Conservation (phyloP, 345 rosid genomes). For the Lenwebbia sp. region DNA sequence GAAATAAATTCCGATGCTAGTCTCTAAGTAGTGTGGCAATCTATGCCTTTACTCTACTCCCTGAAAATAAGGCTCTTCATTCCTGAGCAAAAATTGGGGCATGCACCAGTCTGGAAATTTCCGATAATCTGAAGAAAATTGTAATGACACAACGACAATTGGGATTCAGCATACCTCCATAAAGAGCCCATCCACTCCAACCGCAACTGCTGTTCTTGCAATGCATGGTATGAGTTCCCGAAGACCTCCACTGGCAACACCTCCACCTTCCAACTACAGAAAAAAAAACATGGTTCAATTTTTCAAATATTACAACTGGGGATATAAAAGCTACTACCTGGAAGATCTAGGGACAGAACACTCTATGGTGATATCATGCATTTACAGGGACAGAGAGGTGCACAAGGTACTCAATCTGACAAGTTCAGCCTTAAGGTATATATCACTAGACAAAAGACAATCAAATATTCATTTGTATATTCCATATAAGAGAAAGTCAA, state of each 20-base stretch:
- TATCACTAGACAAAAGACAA: not conserved
- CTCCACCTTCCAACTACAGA: constrained; percentile 83
- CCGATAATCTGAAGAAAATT: not conserved
- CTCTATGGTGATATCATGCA: not conserved
- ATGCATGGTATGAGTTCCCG: constrained; percentile 96
- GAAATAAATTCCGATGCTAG: not conserved
- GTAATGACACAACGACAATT: not conserved
- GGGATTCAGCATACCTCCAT: constrained; percentile 68
- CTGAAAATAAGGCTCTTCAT: not conserved
- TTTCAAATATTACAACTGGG: not conserved
- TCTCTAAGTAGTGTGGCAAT: not conserved
- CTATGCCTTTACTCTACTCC: not conserved
- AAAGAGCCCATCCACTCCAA: constrained; percentile 93
- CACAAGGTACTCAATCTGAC: not conserved
- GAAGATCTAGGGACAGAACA: not conserved
- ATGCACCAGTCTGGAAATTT: not conserved
- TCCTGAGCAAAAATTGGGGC: not conserved
- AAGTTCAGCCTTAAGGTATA: not conserved
- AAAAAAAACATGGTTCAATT: not conserved
- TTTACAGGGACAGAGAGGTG: not conserved
- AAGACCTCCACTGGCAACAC: constrained; percentile 98
- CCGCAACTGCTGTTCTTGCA: constrained; percentile 94
- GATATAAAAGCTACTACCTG: not conserved
- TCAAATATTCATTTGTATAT: not conserved
- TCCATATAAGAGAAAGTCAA: not conserved